Base-by-base conservation (phyloP, 73 alveolate genomes). In the Tetrahymena thermophila region DNA sequence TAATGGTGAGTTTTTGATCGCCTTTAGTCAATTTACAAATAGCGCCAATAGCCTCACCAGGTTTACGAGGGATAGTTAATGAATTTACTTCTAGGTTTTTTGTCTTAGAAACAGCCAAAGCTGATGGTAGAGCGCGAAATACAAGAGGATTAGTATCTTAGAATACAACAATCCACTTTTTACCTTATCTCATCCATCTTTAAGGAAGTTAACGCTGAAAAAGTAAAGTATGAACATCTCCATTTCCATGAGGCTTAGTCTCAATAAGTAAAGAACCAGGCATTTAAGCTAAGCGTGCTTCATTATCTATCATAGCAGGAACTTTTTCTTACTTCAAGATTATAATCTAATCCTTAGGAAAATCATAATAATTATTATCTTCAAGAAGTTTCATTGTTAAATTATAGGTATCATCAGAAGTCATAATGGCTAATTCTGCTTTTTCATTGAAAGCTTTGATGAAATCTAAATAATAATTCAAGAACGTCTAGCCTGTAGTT, bases 231-330 rank as follows among this genome's bases (percentile, higher is more conserved):
- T 98, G 99, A 84, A 99, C 98, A 93, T 99, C 99, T 6, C 99
- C 99, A 98, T 98, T 99, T 7, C 99, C 99, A 96, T 98, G 99
- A 35, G 99, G 99, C 96, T 99, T 99, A 34, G 99, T 99, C 37
- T 97, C 99, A 23, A 98, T 97, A 56, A 94, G 93, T 93, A 98
- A 94, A 56, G 96, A 95, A 35, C 96, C 98, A 42, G 93, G 96
- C 35, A 94, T 89, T 84, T 95, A 37, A 44, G 99, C 99, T 37
- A 99, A 96, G 38, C 96, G 97, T 15, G 99, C 99, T 34, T 98
- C 98, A 93, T 98, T 98, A 95, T 99, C 99, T 38, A 99, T 96
- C 96, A 99, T 94, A 6, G 99, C 99, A 85, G 99, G 99, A 17
- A 98, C 99, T 93, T 98, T 97, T 95, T 99, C 99, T 96, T 99